Evolutionary conservation across 2,329 filamentous ascomycete species (phyloP), one percentile per base, ranked within the genome.

Genomic region (Xylaria sp.): DNA sequence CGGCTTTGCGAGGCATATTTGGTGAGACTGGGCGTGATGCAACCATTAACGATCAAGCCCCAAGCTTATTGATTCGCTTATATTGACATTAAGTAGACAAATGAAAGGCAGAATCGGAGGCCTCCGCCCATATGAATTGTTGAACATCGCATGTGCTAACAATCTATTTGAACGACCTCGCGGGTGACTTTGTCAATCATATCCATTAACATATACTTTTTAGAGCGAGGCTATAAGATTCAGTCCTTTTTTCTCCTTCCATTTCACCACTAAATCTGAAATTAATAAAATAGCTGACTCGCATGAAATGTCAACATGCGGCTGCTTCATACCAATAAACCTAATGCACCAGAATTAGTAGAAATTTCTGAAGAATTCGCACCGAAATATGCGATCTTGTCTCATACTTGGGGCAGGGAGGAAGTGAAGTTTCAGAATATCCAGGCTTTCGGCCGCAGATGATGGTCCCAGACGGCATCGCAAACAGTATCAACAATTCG

Each of bases 351-450:
- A 26, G 46, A 63, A 36, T 38, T 70, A n/a, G 44, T 65, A 13
- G 49, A 68, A 42, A 26, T 65, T 61, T 36, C 57, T 17, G 68
- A 68, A 56, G 58, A 59, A 44, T 49, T 7, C 1, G 51, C 51
- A 3, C 57, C 65, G 3, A 44, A 33, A 54, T 70, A 70, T 63
- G 68, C 65, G 10, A 63, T 70, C 28, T 40, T 70, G 36, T 70
- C 65, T 26, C 68, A 68, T 42, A 68, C 65, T 13, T 70, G 68
- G 68, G 54, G 57, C 4, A 42, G 13, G 3, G 65, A 70, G 51
- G 65, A 70, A 38, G 58, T 70, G 15, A 65, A 61, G 4, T 63
- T 70, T 54, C 61, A 70, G 26, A 65, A 70, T 11, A 51, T 65
- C 23, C 61, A 70, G 40, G 28, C 44, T 17, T 7, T 70, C 6